Evolutionary conservation across 1,284 basidiomycete species (phyloP).

Genomic region (Limonomyces culmigenus): DNA sequence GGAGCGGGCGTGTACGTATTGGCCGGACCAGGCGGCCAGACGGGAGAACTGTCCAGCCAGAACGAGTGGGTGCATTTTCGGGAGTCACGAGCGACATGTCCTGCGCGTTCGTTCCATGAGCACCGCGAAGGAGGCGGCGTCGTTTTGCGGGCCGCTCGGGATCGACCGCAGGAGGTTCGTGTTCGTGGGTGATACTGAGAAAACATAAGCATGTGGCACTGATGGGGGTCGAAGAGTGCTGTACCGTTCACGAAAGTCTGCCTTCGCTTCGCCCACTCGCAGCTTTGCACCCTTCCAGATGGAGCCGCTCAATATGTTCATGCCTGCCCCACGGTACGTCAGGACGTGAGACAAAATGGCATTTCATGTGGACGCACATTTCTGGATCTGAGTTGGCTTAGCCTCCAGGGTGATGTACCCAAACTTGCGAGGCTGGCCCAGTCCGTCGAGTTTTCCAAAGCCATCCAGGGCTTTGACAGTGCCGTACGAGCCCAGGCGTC

Average conservation of each 20-base stretch:
- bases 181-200: conserved; percentile 16
- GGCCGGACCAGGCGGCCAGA: conserved; percentile 49
- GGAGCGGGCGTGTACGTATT: conserved; percentile 47
- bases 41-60: conserved; percentile 50
- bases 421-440: conserved; percentile 52
- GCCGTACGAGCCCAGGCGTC: conserved; percentile 48
- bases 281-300: conserved; percentile 74
- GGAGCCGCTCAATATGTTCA: conserved; percentile 59
- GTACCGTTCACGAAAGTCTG: conserved; percentile 48
- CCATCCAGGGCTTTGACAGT: conserved; percentile 51
- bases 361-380: conserved; percentile 29
- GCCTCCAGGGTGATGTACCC: conserved; percentile 60
- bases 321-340: conserved; percentile 27
- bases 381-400: conserved; percentile 35
- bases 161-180: conserved; percentile 13
- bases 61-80: conserved; percentile 27
- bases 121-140: conserved; percentile 17
- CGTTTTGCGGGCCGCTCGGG: conserved; percentile 15
- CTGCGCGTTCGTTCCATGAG: conserved; percentile 23
- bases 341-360: neutral
- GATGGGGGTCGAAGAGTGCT: conserved; percentile 5
- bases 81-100: conserved; percentile 50
- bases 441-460: conserved; percentile 40
- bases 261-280: conserved; percentile 64
- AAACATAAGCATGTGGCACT: neutral